Evolutionary conservation across 2,329 filamentous ascomycete genomes (phyloP), one percentile per base, ranked within the genome.

Genomic region (Aaosphaeria arxii): DNA sequence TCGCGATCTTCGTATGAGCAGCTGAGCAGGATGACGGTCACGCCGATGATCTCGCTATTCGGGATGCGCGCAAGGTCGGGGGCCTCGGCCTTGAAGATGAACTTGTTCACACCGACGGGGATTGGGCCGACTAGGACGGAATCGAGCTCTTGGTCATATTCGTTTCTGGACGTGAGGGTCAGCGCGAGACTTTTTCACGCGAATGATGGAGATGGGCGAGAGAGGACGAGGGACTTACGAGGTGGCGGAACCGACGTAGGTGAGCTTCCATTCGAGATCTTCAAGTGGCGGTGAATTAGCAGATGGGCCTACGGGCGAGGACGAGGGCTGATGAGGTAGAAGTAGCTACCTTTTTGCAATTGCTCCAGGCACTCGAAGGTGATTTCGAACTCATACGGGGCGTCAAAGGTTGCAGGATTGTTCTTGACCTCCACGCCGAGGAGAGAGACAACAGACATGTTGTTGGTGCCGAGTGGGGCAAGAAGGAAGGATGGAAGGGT

Each of bases 181-280:
- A 24, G 17, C 17, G 17, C 17, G 17, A 24, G 17, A 24, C 17
- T 24, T 4, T 13, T 59, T 24, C 42, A 43, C 52, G 62, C 51
- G 66, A 62, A 61, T 32, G 4, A 31, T 33, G 30, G 46, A 24
- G 50, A 48, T 40, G 49, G 50, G 45, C 45, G 48, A 48, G 44
- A 40, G 40, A 46, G 48, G 30, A 44, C 42, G 48, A 45, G 31
- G 49, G 38, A 80, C 88, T 78, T 80, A 95, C 88, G 90, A 96
- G 48, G 92, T 97, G 55, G 95, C 94, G 61, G 94, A 99, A 66
- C 94, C 95, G 68, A 99, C 94, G 64, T 99, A 99, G 71, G 91
- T 99, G 64, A 99, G 80, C 76, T 99, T 99, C 94, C 94, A 99
- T 76, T 99, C 94, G 53, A 99, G 85, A 75, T 99, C 94, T 95